Conservation (phyloP, 495 filamentous ascomycete species). For the Talaromyces ruber region DNA sequence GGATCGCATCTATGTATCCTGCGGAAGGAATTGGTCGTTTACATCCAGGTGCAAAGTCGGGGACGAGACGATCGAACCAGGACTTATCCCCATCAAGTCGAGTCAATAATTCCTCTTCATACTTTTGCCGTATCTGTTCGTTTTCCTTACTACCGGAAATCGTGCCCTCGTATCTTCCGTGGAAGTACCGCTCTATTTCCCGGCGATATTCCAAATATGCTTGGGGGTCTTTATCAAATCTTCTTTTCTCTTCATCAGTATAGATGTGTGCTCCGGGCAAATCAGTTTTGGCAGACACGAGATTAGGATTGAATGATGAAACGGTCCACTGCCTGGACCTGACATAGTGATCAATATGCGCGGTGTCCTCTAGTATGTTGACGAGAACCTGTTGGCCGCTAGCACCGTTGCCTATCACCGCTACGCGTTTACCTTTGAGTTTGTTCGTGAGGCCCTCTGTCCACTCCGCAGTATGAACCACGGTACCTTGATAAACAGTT, state of each 20-base stretch:
- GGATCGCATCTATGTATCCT: slow-evolving; percentile 11
- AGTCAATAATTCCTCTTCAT: slow-evolving; percentile 2
- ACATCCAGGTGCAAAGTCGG: slow-evolving; percentile 11
- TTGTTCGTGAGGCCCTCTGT: neutral
- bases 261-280: neutral
- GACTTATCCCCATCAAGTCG: neutral
- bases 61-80: slow-evolving; percentile 5
- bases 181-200: neutral
- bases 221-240: neutral
- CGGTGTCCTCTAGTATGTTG: neutral
- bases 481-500: slow-evolving; percentile 7
- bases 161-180: neutral
- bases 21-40: slow-evolving; percentile 11
- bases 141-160: slow-evolving; percentile 6
- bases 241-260: slow-evolving; percentile 3
- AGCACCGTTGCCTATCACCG: slow-evolving; percentile 15
- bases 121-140: slow-evolving; percentile 4
- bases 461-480: slow-evolving; percentile 13
- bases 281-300: neutral
- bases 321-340: slow-evolving; percentile 11
- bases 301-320: neutral
- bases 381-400: slow-evolving; percentile 13
- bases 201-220: neutral
- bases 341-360: slow-evolving; percentile 7
- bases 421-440: slow-evolving; percentile 6